Evolutionary conservation across 169 alveolate genomes (phyloP).

Genomic region (Plasmodium blacklocki): DNA sequence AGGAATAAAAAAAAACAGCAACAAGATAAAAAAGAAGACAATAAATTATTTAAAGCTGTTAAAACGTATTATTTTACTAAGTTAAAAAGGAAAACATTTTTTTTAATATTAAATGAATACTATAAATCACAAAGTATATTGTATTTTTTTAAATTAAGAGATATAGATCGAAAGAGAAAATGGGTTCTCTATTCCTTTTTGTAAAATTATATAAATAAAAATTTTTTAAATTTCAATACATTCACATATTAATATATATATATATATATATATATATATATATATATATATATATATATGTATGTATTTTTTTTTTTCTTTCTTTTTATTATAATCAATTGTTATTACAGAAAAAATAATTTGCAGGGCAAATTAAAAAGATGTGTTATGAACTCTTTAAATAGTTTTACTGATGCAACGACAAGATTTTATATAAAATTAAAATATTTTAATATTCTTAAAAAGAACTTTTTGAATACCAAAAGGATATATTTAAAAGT

Average conservation of each 20-base stretch:
- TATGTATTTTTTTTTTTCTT: background rate
- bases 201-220: constrained; percentile 6
- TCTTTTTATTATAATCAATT: constrained; percentile 10
- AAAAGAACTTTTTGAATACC: constrained; percentile 34
- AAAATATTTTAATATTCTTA: constrained; percentile 30
- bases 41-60: constrained; percentile 42
- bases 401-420: constrained; percentile 16
- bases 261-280: background rate
- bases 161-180: constrained; percentile 48
- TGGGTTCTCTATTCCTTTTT: constrained; percentile 31
- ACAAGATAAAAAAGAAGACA: constrained; percentile 53
- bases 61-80: constrained; percentile 21
- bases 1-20: constrained; percentile 62
- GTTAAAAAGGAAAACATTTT: constrained; percentile 51
- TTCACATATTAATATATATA: background rate
- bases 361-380: constrained; percentile 29
- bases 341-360: constrained; percentile 49
- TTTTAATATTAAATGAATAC: constrained; percentile 31
- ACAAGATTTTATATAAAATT: constrained; percentile 34
- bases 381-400: constrained; percentile 36
- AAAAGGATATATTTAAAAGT: constrained; percentile 39
- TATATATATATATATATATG: background rate
- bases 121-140: constrained; percentile 54
- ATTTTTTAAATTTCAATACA: too few species aligned
- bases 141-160: constrained; percentile 38